phyloP scores from a whole-genome alignment of 208 protist genomes.

The Kentomonas sorsogonicus region DNA sequence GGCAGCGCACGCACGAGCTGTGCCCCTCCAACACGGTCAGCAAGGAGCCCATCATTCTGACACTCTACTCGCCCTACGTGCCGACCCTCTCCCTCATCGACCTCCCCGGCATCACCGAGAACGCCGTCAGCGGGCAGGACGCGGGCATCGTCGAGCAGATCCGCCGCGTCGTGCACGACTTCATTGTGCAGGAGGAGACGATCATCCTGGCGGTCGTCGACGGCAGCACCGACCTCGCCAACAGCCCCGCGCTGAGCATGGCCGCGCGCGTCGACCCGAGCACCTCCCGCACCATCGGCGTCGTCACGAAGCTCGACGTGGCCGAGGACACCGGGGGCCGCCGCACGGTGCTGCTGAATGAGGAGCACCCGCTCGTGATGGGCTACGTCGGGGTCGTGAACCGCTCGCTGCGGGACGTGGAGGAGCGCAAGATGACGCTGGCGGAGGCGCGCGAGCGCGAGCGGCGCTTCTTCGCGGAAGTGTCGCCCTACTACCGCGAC shows the following conservation, averaged over 20 bases:
- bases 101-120: slow-evolving; percentile 11
- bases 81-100: slow-evolving; percentile 11
- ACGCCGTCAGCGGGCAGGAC: background rate
- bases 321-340: background rate
- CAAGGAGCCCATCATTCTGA: slow-evolving; percentile 9
- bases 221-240: slow-evolving; percentile 8
- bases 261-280: background rate
- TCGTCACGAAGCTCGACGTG: slow-evolving; percentile 9
- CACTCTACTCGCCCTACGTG: slow-evolving; percentile 1
- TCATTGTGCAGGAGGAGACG: slow-evolving; percentile 7
- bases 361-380: slow-evolving; percentile 5
- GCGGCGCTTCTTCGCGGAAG: slow-evolving; percentile 2
- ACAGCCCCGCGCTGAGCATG: slow-evolving; percentile 3
- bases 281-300: slow-evolving; percentile 6
- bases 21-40: background rate
- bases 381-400: slow-evolving; percentile 12
- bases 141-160: slow-evolving; percentile 8
- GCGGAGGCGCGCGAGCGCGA: slow-evolving; percentile 3
- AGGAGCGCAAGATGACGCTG: slow-evolving; percentile 6
- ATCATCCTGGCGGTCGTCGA: slow-evolving; percentile 12
- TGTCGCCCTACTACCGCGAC: slow-evolving; percentile 10
- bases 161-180: slow-evolving; percentile 7
- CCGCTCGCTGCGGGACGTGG: slow-evolving; percentile 8
- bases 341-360: background rate
- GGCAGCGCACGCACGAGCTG: slow-evolving; percentile 3